A percentile compares a stretch with the other conserved stretches of the same genome.
These are phyloP conservation scores for Litchi chinensis DNA, from an alignment of 345 rosid genomes.

Conservation along the genomic window DNA sequence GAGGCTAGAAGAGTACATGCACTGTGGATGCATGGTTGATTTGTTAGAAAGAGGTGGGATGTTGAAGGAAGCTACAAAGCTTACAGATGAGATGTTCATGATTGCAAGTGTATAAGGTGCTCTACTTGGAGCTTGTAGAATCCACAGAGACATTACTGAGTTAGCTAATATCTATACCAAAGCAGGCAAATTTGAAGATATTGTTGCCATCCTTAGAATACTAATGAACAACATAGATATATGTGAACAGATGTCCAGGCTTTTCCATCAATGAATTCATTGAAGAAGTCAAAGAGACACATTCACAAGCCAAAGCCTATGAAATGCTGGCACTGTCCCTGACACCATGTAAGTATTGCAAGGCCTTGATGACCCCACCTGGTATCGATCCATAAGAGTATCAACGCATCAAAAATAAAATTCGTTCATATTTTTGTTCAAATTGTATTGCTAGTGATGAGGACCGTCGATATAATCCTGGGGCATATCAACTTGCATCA, in stretches of 20 bases:
- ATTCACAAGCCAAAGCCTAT: slow-evolving; percentile 34
- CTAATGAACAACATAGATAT: slow-evolving; percentile 42
- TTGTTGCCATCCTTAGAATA: slow-evolving; percentile 37
- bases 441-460: background rate
- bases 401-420: no score
- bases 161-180: slow-evolving; percentile 46
- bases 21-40: slow-evolving; percentile 47
- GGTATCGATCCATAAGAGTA: no score
- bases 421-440: background rate
- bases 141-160: slow-evolving; percentile 32
- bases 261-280: slow-evolving; percentile 38
- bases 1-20: slow-evolving; percentile 34
- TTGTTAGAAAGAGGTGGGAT: slow-evolving; percentile 48
- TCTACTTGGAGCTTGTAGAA: slow-evolving; percentile 46
- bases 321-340: slow-evolving; percentile 32
- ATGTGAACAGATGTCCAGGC: slow-evolving; percentile 43
- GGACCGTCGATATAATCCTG: no score
- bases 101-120: slow-evolving; percentile 28
- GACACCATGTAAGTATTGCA: no score
- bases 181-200: slow-evolving; percentile 45
- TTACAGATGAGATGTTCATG: slow-evolving; percentile 39
- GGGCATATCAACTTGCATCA: no score
- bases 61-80: slow-evolving; percentile 40
- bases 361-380: no score
- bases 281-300: slow-evolving; percentile 31